A percentile compares a stretch with the other conserved stretches of the same genome.
Conservation (phyloP, 1,139 yeast genomes). For the Saccharomyces pastorianus region DNA sequence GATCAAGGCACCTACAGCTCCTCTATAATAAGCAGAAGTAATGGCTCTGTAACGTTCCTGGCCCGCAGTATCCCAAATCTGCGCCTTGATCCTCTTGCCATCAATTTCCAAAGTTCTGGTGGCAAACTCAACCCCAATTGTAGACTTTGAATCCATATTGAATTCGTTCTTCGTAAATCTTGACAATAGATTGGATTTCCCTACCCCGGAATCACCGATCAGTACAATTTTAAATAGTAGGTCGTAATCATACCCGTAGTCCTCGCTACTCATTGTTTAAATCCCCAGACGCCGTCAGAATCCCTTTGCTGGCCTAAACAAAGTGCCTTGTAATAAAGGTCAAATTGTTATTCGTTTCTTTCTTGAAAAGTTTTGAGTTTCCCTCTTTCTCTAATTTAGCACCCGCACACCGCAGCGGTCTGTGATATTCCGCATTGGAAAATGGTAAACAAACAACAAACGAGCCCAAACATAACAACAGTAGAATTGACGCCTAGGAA, state of each 20-base stretch:
- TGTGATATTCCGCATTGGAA: background rate
- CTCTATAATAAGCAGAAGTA: slow-evolving; percentile 94
- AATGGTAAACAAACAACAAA: background rate
- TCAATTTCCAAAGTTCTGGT: slow-evolving; percentile 92
- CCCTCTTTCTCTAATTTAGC: background rate
- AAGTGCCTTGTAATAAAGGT: background rate
- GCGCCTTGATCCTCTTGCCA: slow-evolving; percentile 92
- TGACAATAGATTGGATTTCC: slow-evolving; percentile 87
- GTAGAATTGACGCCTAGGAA: background rate
- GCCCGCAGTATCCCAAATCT: slow-evolving; percentile 99
- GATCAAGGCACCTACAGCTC: slow-evolving; percentile 94
- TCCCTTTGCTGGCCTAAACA: background rate
- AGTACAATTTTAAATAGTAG: slow-evolving; percentile 89
- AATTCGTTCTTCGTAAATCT: slow-evolving; percentile 94
- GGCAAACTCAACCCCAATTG: slow-evolving; percentile 97
- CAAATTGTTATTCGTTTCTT: background rate
- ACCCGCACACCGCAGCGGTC: background rate
- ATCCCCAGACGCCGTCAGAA: background rate
- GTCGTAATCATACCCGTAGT: slow-evolving; percentile 88
- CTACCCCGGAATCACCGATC: slow-evolving; percentile 97
- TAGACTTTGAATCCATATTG: slow-evolving; percentile 86
- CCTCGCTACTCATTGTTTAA: slow-evolving; percentile 41
- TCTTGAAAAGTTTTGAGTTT: background rate
- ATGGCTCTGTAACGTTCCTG: slow-evolving; percentile 97
- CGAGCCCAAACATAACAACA: background rate